These are phyloP conservation scores for Apophysomyces variabilis DNA, from an alignment of 371 early-diverging fungal genomes.

Conservation along the genomic window DNA sequence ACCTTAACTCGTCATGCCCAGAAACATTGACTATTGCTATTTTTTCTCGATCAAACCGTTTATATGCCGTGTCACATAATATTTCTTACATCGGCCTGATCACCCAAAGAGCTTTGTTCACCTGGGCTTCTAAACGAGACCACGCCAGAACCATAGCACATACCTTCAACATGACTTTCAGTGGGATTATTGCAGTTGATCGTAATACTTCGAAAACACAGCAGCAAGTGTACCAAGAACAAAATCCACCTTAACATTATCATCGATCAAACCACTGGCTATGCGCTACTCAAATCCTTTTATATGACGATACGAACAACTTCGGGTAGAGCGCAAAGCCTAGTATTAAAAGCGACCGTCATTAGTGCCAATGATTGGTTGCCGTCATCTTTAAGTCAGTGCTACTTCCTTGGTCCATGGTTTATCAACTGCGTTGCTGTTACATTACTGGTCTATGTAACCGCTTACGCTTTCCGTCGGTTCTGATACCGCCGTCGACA, in stretches of 20 bases:
- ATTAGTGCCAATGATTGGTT: neutral
- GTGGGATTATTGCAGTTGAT: constrained; percentile 19
- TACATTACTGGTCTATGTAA: constrained; percentile 12
- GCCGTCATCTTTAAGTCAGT: neutral
- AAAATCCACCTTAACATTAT: constrained; percentile 11
- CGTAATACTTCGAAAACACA: constrained; percentile 9
- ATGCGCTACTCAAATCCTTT: constrained; percentile 7
- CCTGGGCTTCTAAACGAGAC: constrained; percentile 19
- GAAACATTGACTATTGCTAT: constrained; percentile 2
- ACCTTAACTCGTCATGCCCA: constrained; percentile 19
- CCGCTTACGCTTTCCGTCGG: constrained; percentile 16
- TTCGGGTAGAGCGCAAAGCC: neutral
- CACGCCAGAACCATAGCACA: constrained; percentile 11
- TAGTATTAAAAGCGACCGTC: neutral
- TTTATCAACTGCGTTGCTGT: constrained; percentile 19
- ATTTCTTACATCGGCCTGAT: constrained; percentile 17
- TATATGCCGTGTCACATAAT: neutral
- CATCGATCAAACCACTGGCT: constrained; percentile 14
- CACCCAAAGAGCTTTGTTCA: constrained; percentile 16
- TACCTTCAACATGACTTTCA: constrained; percentile 12
- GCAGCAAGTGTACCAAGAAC: neutral
- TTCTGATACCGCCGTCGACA: neutral
- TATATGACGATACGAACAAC: neutral
- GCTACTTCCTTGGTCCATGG: constrained; percentile 17
- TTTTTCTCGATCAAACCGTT: constrained; percentile 6